Conservation (phyloP, 2,329 filamentous ascomycete genomes). For the Fusarium sororula region DNA sequence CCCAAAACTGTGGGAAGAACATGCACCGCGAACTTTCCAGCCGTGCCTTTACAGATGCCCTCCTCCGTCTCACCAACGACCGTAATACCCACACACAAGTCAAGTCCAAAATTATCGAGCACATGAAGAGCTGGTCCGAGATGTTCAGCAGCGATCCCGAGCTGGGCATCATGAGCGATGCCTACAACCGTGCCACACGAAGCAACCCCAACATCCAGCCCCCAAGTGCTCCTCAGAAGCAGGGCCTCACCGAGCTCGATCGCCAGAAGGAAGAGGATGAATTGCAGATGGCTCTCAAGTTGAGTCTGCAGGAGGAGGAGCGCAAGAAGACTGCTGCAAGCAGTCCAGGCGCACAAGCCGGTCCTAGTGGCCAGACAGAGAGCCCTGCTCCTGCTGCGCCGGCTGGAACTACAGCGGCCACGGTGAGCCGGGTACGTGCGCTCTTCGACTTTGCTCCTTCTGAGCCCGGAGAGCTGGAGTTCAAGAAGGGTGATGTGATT, state of each 20-base stretch:
- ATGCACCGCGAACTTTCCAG: slow-evolving; percentile 92
- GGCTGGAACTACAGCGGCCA: slow-evolving; percentile 92
- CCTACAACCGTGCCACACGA: slow-evolving; percentile 86
- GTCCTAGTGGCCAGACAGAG: slow-evolving; percentile 53
- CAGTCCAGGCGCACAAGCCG: slow-evolving; percentile 44
- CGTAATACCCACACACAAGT: slow-evolving; percentile 96
- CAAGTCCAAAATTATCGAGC: slow-evolving; percentile 95
- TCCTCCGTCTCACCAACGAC: slow-evolving; percentile 90
- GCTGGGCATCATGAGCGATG: slow-evolving; percentile 96
- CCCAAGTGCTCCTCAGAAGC: slow-evolving; percentile 93
- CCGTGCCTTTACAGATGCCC: slow-evolving; percentile 91
- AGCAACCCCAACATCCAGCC: slow-evolving; percentile 88
- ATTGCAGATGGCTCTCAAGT: slow-evolving; percentile 91
- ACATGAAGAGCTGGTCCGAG: slow-evolving; percentile 95
- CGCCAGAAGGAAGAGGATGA: slow-evolving; percentile 97
- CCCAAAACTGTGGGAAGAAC: slow-evolving; percentile 87
- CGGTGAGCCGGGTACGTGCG: slow-evolving; percentile 91
- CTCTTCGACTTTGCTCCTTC: slow-evolving; percentile 95
- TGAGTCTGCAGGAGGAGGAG: slow-evolving; percentile 90
- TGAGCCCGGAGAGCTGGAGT: slow-evolving; percentile 93
- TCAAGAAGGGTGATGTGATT: slow-evolving; percentile 96
- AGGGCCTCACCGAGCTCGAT: slow-evolving; percentile 87
- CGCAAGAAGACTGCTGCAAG: slow-evolving; percentile 61
- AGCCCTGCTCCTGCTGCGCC: slow-evolving; percentile 65
- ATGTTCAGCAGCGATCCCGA: slow-evolving; percentile 93